Base-by-base conservation (phyloP, 805 yeast species). In the Blastobotrys mokoenaii region DNA sequence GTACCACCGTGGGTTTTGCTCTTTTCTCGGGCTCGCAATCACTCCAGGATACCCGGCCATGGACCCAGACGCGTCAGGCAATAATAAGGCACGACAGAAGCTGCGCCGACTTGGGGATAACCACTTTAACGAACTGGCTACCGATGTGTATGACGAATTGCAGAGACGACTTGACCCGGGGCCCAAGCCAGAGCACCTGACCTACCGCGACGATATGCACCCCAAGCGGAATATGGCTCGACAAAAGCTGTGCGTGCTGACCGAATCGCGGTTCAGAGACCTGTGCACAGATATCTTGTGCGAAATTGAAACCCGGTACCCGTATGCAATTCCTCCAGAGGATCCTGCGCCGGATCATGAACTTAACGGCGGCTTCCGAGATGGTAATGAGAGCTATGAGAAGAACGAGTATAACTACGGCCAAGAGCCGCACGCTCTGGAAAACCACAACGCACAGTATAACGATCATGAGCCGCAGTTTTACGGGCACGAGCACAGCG, bases 151-250 rank as follows among this genome's bases (percentile, higher is more conserved):
- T 61, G 98, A 93, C 64, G 98, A 93, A 64, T 69, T 93, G 49
- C 78, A 79, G 56, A 76, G 99, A 58, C 74, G 99, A 51, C 73
- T 76, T 36, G 34, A 49, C 74, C 33, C 48, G 15, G 39, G 30
- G 11, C 17, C 41, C 44, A 79, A 76, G 45, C 51, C 57, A 8
- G 57, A 54, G 35, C 79, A 74, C 56, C 70, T 90, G 44, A 70
- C 79, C 34, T 89, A 95, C 4, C 77, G 78, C 55, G 70, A 76
- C 5, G 72, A 74, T 15, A 87, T 86, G 66, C 98, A 93, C 63
- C 89, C 95, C 37, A 89, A 88, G 60, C 76, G 99, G 59, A 94
- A 93, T 60, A 95, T 88, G 63, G 97, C 98, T 1, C 75, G 99
- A 56, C 85, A 85, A 63, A 90, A 89, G 65, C 73, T 93, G 54